Conservation (phyloP, 257 asterid species). For the Galeopsis tetrahit region DNA sequence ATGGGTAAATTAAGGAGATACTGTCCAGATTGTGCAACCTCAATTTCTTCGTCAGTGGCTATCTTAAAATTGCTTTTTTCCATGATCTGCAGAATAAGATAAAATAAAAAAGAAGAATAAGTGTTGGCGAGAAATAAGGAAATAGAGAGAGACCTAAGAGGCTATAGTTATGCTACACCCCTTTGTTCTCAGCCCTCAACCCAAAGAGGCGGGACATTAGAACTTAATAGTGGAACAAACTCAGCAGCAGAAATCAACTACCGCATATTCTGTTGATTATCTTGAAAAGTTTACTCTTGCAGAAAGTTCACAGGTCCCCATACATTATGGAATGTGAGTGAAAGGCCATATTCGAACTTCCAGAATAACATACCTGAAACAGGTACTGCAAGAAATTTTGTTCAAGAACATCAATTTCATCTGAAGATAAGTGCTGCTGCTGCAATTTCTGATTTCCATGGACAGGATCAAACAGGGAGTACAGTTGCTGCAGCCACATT, state of each 20-base stretch:
- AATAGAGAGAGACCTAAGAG: conserved; percentile 15
- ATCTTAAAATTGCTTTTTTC: conserved; percentile 93
- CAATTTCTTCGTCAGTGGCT: conserved; percentile 85
- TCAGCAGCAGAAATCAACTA: conserved; percentile 9
- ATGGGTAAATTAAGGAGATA: conserved; percentile 98
- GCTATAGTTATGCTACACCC: not conserved
- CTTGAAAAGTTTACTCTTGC: not conserved
- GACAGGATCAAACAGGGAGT: conserved; percentile 95
- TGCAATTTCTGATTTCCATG: conserved; percentile 82
- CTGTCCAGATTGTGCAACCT: conserved; percentile 88
- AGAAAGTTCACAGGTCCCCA: conserved; percentile 1
- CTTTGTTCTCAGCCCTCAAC: conserved; percentile 25
- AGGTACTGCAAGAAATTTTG: conserved; percentile 83
- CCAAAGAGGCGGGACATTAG: conserved; percentile 5
- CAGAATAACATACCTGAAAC: conserved; percentile 65
- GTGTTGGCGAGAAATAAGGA: conserved; percentile 26
- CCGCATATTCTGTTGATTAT: not conserved
- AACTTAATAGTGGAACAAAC: conserved; percentile 21
- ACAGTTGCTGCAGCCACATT: conserved; percentile 77
- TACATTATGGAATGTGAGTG: conserved; percentile 15
- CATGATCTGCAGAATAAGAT: conserved; percentile 62
- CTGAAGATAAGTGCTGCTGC: conserved; percentile 82
- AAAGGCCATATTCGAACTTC: not conserved
- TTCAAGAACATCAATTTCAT: conserved; percentile 81
- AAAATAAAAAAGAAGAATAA: conserved; percentile 14